phyloP scores from a whole-genome alignment of 2,329 filamentous ascomycete species.

The Neofusicoccum laricinum region DNA sequence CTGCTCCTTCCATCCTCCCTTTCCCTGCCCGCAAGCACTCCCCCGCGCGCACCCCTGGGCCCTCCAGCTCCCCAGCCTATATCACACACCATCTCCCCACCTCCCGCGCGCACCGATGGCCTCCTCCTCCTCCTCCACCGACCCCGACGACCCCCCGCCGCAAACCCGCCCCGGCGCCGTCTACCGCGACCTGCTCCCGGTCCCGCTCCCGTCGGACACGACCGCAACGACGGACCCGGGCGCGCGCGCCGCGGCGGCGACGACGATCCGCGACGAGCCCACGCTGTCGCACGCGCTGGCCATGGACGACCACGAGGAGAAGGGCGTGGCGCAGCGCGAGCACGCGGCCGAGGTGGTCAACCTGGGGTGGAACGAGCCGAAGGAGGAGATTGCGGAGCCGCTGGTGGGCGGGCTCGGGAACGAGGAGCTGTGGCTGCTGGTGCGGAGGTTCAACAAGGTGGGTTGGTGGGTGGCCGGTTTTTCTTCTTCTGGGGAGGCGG shows the following conservation, averaged over 20 bases:
- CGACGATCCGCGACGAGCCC: conserved; percentile 39
- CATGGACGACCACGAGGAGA: conserved; percentile 43
- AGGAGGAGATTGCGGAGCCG: conserved; percentile 54
- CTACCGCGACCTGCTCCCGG: conserved; percentile 36
- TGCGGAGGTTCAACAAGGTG: conserved; percentile 73
- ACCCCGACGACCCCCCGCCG: conserved; percentile 17
- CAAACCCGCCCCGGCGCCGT: conserved; percentile 23
- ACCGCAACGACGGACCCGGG: conserved; percentile 13
- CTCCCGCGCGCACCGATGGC: neutral
- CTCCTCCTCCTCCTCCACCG: neutral
- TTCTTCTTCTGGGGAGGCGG: too few species aligned
- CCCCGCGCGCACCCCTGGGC: too few species aligned
- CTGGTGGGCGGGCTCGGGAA: conserved; percentile 68
- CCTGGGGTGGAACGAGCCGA: conserved; percentile 66
- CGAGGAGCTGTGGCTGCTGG: conserved; percentile 69
- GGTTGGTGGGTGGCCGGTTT: conserved; percentile 6
- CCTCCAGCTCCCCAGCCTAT: neutral
- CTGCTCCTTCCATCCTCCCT: neutral
- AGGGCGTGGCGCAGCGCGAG: conserved; percentile 42
- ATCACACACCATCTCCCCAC: too few species aligned
- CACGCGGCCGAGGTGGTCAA: conserved; percentile 58
- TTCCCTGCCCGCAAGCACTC: too few species aligned
- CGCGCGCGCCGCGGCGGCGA: conserved; percentile 23
- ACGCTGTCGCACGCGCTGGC: conserved; percentile 49
- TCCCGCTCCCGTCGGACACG: conserved; percentile 32